Conservation (phyloP, 345 rosid genomes). For the Eucalyptus regnans region DNA sequence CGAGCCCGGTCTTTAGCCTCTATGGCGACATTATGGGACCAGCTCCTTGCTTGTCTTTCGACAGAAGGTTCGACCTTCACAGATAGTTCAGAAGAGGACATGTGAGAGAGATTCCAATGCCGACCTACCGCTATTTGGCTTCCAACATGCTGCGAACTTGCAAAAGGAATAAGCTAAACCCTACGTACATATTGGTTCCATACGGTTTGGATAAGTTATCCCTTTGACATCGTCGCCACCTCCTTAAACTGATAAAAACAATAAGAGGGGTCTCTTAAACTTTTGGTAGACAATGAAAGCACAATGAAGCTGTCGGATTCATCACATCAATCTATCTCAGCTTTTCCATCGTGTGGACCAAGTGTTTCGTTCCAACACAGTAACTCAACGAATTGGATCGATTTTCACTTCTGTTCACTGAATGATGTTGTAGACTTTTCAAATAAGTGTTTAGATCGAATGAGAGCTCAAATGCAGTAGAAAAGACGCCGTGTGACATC, state of each 20-base stretch:
- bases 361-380: background rate
- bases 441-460: background rate
- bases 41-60: background rate
- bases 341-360: background rate
- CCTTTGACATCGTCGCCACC: background rate
- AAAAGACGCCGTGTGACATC: background rate
- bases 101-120: background rate
- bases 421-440: background rate
- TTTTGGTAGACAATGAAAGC: background rate
- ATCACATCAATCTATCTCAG: background rate
- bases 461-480: background rate
- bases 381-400: background rate
- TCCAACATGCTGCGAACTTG: background rate
- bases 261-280: background rate
- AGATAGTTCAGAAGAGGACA: background rate
- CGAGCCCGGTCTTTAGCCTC: background rate
- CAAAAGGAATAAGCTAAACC: background rate
- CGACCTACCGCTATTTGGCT: background rate
- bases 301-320: background rate
- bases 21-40: background rate
- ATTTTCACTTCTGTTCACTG: background rate
- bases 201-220: background rate
- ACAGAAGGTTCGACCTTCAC: background rate
- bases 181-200: background rate
- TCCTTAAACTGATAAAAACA: background rate